phyloP scores from a whole-genome alignment of 768 basidiomycete species.

The Mycena olivaceomarginata region DNA sequence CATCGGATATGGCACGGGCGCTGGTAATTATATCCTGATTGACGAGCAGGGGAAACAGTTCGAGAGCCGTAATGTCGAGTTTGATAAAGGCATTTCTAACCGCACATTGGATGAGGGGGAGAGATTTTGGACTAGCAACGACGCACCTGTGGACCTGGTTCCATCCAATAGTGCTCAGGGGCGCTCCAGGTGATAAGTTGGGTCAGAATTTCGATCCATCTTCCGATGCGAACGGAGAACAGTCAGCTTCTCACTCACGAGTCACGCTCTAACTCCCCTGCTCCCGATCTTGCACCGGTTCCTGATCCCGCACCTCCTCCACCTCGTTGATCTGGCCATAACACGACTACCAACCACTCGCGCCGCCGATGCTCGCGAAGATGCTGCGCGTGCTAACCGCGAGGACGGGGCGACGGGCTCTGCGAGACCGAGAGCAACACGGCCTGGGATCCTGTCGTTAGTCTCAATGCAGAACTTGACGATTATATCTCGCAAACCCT shows the following conservation, averaged over 20 bases:
- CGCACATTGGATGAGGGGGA: slow-evolving; percentile 26
- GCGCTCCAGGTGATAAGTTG: not conserved
- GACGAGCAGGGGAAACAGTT: slow-evolving; percentile 18
- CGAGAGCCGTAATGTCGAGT: slow-evolving; percentile 24
- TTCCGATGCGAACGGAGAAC: not conserved
- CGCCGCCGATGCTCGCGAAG: no score
- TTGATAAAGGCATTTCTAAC: slow-evolving; percentile 7
- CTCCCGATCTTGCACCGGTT: not conserved
- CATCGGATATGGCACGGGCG: slow-evolving; percentile 18
- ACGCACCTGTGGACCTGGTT: slow-evolving; percentile 16
- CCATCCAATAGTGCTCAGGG: slow-evolving; percentile 24
- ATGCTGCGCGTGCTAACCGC: no score
- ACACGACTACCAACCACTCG: no score
- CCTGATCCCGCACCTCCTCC: not conserved
- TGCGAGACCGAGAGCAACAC: no score
- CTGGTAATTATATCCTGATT: slow-evolving; percentile 23
- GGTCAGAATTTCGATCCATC: not conserved
- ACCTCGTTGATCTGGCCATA: not conserved
- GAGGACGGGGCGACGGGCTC: no score
- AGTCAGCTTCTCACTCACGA: not conserved
- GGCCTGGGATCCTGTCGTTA: no score
- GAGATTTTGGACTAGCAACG: not conserved
- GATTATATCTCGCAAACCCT: no score
- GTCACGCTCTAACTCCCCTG: slow-evolving; percentile 17
- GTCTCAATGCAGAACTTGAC: no score